Percentiles rank a stretch among this genome's conserved stretches.
phyloP scores from a whole-genome alignment of 768 basidiomycete species.

The Cubamyces sp. region DNA sequence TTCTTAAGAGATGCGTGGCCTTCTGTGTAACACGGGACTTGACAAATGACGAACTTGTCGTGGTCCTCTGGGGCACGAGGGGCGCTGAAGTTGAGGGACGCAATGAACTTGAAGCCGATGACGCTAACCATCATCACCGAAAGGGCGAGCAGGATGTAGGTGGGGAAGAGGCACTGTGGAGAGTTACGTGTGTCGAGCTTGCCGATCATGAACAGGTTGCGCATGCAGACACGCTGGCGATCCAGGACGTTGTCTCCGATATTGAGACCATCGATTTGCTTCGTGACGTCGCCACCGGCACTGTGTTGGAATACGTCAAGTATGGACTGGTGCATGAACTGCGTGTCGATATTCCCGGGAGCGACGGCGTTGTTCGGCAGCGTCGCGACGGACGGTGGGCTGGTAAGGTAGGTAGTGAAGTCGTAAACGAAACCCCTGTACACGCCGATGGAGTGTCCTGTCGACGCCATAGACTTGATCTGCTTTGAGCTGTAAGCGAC shows the following conservation, averaged over 20 bases:
- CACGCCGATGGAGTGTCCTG: conserved; percentile 74
- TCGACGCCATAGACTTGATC: conserved; percentile 68
- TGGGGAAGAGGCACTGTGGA: conserved; percentile 88
- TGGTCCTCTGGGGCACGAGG: conserved; percentile 89
- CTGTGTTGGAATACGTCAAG: conserved; percentile 73
- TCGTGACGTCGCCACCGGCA: conserved; percentile 83
- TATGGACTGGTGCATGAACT: conserved; percentile 76
- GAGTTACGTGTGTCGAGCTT: conserved; percentile 92
- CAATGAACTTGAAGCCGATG: conserved; percentile 96
- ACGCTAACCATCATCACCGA: conserved; percentile 92
- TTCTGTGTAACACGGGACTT: conserved; percentile 99
- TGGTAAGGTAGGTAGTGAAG: conserved; percentile 75
- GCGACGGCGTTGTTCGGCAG: conserved; percentile 52
- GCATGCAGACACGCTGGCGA: conserved; percentile 84
- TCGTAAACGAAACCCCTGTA: conserved; percentile 90
- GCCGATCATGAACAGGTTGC: conserved; percentile 92
- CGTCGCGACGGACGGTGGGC: conserved; percentile 56
- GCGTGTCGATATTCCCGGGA: conserved; percentile 42
- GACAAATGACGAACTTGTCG: conserved; percentile 97
- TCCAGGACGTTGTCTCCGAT: conserved; percentile 64
- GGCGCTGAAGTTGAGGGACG: conserved; percentile 82
- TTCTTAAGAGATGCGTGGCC: conserved; percentile 81
- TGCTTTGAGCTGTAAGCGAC: conserved; percentile 81
- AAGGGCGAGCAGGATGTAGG: conserved; percentile 87
- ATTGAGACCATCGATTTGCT: conserved; percentile 61